These are phyloP conservation scores for Lycium barbarum DNA, from an alignment of 257 asterid species.

Conservation along the genomic window DNA sequence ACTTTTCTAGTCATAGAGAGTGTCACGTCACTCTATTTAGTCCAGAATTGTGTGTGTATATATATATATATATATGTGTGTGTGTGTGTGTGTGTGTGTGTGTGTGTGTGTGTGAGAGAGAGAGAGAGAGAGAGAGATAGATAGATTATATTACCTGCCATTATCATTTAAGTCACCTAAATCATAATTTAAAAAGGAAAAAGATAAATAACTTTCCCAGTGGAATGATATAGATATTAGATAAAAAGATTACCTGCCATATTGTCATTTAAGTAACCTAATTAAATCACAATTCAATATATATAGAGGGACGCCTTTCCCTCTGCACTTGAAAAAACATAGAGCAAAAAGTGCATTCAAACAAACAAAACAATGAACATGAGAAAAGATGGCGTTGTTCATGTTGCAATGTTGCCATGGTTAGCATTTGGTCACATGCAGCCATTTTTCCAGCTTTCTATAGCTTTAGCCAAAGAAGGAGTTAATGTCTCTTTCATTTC, in stretches of 20 bases:
- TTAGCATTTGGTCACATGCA: neutral
- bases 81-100: no score
- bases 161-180: neutral
- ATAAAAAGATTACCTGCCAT: neutral
- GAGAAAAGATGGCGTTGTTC: neutral
- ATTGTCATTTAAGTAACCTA: neutral
- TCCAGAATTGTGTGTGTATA: no score
- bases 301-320: no score
- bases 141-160: neutral
- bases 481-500: constrained; percentile 39
- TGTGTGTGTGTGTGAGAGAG: no score
- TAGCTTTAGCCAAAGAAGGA: neutral
- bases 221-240: no score
- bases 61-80: no score
- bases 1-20: neutral
- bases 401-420: neutral
- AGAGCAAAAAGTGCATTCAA: no score
- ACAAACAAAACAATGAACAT: neutral
- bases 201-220: neutral
- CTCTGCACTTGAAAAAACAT: no score
- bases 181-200: neutral
- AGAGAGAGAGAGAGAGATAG: no score
- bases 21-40: neutral
- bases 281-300: neutral
- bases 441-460: neutral